These are phyloP conservation scores for Sugiyamaella sp. DNA, from an alignment of 1,139 yeast species.

Conservation along the genomic window DNA sequence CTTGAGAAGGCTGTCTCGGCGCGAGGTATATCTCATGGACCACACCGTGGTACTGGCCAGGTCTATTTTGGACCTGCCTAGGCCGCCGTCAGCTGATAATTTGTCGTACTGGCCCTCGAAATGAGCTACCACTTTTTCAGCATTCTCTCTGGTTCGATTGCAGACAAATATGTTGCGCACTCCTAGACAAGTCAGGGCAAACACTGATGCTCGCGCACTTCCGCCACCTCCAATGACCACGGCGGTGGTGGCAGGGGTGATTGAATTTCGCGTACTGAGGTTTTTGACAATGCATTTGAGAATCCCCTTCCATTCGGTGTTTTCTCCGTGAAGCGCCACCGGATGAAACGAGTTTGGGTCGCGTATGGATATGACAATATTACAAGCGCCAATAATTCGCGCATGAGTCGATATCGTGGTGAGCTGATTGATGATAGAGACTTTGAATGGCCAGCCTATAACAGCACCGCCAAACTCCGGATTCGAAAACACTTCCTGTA, in stretches of 20 bases:
- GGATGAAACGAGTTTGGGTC: constrained; percentile 47
- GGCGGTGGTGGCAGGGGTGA: constrained; percentile 25
- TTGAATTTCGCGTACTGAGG: constrained; percentile 23
- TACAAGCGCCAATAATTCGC: constrained; percentile 75
- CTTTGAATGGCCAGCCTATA: constrained; percentile 25
- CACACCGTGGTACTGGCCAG: constrained; percentile 21
- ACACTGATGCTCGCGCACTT: constrained; percentile 85
- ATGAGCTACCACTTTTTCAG: constrained; percentile 49
- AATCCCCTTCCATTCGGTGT: constrained; percentile 89
- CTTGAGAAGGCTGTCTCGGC: constrained; percentile 11
- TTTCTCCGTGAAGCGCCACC: constrained; percentile 61
- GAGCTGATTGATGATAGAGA: constrained; percentile 18
- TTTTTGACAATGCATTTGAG: constrained; percentile 40
- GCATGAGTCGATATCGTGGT: constrained; percentile 58
- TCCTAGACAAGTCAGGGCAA: constrained; percentile 72
- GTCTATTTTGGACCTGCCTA: constrained; percentile 19
- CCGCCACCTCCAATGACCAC: constrained; percentile 89
- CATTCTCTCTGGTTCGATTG: constrained; percentile 58
- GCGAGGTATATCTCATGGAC: constrained; percentile 23
- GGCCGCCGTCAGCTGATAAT: constrained; percentile 11
- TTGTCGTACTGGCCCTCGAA: constrained; percentile 20
- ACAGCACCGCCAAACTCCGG: constrained; percentile 29
- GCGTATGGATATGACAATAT: constrained; percentile 63
- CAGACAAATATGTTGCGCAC: constrained; percentile 70
- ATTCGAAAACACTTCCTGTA: constrained; percentile 22